These are phyloP conservation scores for Zygnema cylindricum DNA, from an alignment of 139 green algal genomes.

Conservation along the genomic window DNA sequence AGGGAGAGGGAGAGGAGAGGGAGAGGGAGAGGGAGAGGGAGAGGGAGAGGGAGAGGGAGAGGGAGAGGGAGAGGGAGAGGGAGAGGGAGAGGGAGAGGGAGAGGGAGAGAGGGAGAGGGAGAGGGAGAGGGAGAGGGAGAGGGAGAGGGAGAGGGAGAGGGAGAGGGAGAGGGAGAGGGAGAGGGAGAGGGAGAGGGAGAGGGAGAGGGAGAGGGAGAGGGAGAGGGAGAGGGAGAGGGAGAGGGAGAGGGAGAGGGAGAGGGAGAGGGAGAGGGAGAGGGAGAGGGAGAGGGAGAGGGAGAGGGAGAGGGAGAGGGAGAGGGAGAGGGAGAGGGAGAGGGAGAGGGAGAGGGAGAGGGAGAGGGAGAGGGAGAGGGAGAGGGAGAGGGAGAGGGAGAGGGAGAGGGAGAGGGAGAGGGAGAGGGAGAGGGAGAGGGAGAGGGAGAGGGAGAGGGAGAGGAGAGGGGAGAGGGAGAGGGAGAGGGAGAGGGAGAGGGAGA, in stretches of 20 bases:
- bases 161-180: conserved; percentile 87
- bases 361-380: neutral
- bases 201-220: conserved; percentile 85
- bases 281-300: neutral
- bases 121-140: conserved; percentile 65
- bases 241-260: neutral
- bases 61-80: neutral
- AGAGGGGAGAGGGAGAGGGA: neutral
- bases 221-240: conserved; percentile 4
- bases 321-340: neutral
- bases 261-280: neutral
- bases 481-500: neutral
- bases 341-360: neutral
- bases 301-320: neutral
- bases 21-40: neutral
- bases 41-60: neutral
- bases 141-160: conserved; percentile 69
- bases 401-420: neutral
- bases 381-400: neutral
- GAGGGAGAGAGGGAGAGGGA: conserved; percentile 91
- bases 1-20: neutral
- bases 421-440: neutral
- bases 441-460: neutral
- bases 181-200: conserved; percentile 91
- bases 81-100: conserved; percentile 14